Conservation (phyloP, 192 early-diverging fungal genomes). For the Backusella circina region DNA sequence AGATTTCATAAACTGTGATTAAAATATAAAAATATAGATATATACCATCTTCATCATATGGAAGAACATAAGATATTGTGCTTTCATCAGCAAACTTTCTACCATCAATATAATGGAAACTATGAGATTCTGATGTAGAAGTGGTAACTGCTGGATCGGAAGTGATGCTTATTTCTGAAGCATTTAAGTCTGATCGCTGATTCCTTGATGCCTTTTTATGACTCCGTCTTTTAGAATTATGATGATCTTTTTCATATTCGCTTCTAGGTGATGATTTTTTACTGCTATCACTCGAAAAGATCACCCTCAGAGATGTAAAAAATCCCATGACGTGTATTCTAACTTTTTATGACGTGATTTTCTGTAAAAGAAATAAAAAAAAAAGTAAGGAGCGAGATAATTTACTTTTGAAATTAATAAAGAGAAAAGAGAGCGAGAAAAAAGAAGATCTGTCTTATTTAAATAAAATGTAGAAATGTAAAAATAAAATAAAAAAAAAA, state of each 20-base stretch:
- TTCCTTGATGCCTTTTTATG: neutral
- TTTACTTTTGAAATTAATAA: neutral
- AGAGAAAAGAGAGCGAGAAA: neutral
- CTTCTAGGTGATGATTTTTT: neutral
- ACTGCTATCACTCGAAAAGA: neutral
- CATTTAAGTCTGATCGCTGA: neutral
- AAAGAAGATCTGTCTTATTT: neutral
- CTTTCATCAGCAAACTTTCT: conserved; percentile 41
- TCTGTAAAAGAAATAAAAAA: neutral
- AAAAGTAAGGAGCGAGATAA: neutral
- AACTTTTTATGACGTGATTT: neutral
- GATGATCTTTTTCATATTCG: neutral
- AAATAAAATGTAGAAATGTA: neutral
- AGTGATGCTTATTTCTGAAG: neutral
- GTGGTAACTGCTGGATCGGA: neutral
- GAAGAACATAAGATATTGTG: conserved; percentile 40
- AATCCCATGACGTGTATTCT: neutral
- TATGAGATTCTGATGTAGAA: neutral
- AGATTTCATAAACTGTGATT: neutral
- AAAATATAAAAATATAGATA: neutral
- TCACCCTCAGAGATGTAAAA: neutral
- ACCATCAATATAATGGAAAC: neutral
- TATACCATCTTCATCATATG: conserved; percentile 47
- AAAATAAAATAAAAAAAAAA: neutral
- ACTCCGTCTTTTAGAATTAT: neutral